phyloP scores from a whole-genome alignment of 352 stramenopile species.

The Globisporangium spiculum region DNA sequence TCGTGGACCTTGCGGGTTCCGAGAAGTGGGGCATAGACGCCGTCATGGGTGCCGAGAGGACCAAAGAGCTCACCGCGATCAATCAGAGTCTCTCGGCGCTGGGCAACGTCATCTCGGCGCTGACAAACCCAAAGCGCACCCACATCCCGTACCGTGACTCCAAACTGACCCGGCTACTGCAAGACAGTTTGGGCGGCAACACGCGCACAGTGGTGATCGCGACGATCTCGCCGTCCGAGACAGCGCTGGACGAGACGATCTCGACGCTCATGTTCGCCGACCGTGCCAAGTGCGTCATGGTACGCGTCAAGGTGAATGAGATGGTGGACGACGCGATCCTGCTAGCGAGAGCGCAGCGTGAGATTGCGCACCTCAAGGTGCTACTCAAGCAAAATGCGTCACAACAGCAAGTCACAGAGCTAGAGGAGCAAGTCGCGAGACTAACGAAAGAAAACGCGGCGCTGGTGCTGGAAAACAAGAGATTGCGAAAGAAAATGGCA shows the following conservation, averaged over 20 bases:
- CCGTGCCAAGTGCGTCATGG: slow-evolving; percentile 70
- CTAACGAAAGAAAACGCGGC: slow-evolving; percentile 44
- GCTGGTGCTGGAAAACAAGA: slow-evolving; percentile 47
- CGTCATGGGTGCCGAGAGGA: slow-evolving; percentile 61
- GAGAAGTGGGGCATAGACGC: slow-evolving; percentile 88
- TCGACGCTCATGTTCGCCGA: slow-evolving; percentile 90
- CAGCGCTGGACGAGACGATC: slow-evolving; percentile 85
- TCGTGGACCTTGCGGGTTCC: slow-evolving; percentile 90
- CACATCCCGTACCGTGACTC: slow-evolving; percentile 97
- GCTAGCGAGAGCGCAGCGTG: slow-evolving; percentile 62
- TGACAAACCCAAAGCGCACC: slow-evolving; percentile 60
- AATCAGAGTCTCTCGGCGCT: slow-evolving; percentile 91
- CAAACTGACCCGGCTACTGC: slow-evolving; percentile 94
- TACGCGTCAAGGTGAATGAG: slow-evolving; percentile 79
- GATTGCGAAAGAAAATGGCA: slow-evolving; percentile 30
- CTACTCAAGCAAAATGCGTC: slow-evolving; percentile 45
- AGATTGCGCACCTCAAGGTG: slow-evolving; percentile 65
- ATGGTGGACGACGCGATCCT: slow-evolving; percentile 80
- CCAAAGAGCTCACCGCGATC: slow-evolving; percentile 90
- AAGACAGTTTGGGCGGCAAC: slow-evolving; percentile 85
- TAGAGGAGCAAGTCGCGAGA: slow-evolving; percentile 44
- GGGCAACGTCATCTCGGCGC: slow-evolving; percentile 86
- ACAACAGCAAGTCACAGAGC: slow-evolving; percentile 28
- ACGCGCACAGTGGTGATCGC: slow-evolving; percentile 88
- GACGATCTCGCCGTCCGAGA: slow-evolving; percentile 79